Evolutionary conservation across 169 alveolate species (phyloP).

Genomic region (Plasmodium sp.): DNA sequence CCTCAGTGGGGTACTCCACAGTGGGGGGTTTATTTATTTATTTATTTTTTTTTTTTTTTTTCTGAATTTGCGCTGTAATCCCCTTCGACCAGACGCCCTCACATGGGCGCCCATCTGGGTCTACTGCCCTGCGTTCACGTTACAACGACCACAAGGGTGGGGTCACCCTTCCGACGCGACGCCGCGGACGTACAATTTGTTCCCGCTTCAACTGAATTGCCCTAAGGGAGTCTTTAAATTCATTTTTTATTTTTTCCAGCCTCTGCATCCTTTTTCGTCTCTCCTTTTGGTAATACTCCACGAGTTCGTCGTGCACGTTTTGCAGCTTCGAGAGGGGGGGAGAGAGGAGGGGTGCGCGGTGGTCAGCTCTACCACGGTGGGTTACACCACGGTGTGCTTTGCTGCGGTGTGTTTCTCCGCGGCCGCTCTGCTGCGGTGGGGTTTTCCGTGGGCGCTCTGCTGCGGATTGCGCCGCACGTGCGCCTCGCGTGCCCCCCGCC

Average conservation of each 20-base stretch:
- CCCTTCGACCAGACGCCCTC: background rate
- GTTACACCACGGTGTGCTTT: background rate
- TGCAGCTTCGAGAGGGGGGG: slow-evolving; percentile 19
- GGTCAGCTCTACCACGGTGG: background rate
- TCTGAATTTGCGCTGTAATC: too few species aligned
- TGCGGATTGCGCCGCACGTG: background rate
- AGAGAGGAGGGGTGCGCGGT: background rate
- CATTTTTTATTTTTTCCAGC: slow-evolving; percentile 28
- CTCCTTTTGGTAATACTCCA: slow-evolving; percentile 50
- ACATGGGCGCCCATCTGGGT: background rate
- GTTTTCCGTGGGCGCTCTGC: background rate
- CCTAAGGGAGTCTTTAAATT: slow-evolving; percentile 1
- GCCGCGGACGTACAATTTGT: slow-evolving; percentile 3
- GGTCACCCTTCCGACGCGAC: background rate
- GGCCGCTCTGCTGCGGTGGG: background rate
- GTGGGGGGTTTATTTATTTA: background rate
- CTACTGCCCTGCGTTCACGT: background rate
- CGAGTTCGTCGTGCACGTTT: slow-evolving; percentile 46
- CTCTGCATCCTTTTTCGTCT: background rate
- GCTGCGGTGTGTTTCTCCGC: background rate
- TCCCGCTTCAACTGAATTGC: slow-evolving; percentile 7
- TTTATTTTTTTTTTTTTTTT: background rate
- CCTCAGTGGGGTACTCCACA: background rate
- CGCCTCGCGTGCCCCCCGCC: background rate
- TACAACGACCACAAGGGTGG: background rate